Base-by-base conservation (phyloP, 345 rosid genomes). In the Euphorbia tirucalli region DNA sequence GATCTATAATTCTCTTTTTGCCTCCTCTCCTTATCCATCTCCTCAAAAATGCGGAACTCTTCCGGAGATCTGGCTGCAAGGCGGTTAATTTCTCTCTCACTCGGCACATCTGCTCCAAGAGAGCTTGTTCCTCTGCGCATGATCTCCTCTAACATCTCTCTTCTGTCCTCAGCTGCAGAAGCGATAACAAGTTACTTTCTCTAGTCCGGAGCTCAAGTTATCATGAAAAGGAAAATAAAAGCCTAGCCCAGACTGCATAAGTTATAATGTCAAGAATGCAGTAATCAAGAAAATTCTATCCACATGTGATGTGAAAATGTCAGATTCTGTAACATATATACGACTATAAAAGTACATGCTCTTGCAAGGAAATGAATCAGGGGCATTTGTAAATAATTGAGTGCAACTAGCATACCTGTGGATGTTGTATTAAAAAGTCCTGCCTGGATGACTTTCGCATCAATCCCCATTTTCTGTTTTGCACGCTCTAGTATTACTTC, bases 371-470 rank as follows among this genome's bases (percentile, higher is more conserved):
- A n/a, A n/a, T n/a, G n/a, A n/a, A n/a, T 18, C 11, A 35, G 25
- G 52, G 27, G 28, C 8, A n/a, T 56, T 58, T 76, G 52, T 65
- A 41, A 65, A n/a, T 58, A 63, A 54, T 10, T 71, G 56, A 59
- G 55, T 67, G 69, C 15, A n/a, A 41, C 37, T 66, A 48, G 11
- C 85, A 77, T 80, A 95, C 99, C 99, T 27, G 99, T 95, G 68
- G 99, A 92, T 58, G 99, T 93, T 50, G 98, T 95, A 83, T 93
- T 95, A 71, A 95, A 95, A 62, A 95, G 91, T 80, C 99, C 99
- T 16, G 99, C 99, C 83, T 90, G 99, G 82, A 95, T 95, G 84
- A 95, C 99, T 88, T 95, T 95, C 25, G 99, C 99, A 82, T 95
- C 98, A 78, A 95, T 95, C 35, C 99, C 98, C 98, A 86, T 92